Percentiles rank a stretch among this genome's conserved stretches.
These are phyloP conservation scores for Rhynchosporium agropyri DNA, from an alignment of 2,329 filamentous ascomycete genomes.

Conservation along the genomic window DNA sequence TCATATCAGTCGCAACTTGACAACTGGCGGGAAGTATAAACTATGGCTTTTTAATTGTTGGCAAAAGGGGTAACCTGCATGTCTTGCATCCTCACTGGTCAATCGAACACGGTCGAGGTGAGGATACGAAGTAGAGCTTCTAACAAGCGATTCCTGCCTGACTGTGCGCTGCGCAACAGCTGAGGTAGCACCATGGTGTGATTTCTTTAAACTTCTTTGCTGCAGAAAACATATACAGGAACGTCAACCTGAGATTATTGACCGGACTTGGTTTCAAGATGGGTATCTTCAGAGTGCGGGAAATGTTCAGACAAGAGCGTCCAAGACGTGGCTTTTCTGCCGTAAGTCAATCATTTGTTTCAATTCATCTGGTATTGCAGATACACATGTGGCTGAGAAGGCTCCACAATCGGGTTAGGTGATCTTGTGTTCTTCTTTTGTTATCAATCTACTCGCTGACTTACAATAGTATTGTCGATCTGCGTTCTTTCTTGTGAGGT, in stretches of 20 bases:
- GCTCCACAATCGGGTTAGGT: background rate
- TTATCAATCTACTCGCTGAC: background rate
- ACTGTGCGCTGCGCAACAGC: conserved; percentile 5
- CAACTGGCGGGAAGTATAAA: too few species aligned
- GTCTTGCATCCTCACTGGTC: too few species aligned
- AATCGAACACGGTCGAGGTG: too few species aligned
- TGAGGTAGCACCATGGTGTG: conserved; percentile 8
- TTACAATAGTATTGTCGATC: background rate
- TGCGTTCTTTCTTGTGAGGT: background rate
- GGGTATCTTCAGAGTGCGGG: conserved; percentile 5
- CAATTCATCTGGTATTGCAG: background rate
- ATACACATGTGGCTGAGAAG: background rate
- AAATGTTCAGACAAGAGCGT: background rate
- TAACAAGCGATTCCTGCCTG: background rate
- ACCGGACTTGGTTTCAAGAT: background rate
- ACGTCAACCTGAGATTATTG: too few species aligned
- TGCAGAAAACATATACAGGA: background rate
- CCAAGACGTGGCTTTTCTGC: conserved; percentile 8
- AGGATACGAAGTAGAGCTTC: too few species aligned
- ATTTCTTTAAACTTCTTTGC: background rate
- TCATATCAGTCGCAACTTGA: too few species aligned
- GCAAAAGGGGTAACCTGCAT: too few species aligned
- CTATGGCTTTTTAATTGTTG: too few species aligned
- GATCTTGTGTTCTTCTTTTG: background rate
- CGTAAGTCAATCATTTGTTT: conserved; percentile 1